phyloP scores from a whole-genome alignment of 192 early-diverging fungal genomes.

The Coemansia sp. region DNA sequence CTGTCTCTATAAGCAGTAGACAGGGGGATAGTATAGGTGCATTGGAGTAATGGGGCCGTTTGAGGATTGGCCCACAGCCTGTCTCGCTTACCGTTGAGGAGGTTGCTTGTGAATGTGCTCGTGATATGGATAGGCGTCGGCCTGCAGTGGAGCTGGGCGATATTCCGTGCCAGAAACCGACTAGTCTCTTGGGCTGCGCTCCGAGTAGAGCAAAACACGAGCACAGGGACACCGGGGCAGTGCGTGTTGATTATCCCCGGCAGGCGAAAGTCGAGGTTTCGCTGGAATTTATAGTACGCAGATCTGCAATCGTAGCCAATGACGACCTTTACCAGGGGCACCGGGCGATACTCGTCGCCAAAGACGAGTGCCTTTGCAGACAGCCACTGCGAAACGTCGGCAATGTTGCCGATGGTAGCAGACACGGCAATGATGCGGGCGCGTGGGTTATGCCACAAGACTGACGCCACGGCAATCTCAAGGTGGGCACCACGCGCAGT shows the following conservation, averaged over 20 bases:
- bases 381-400: slow-evolving; percentile 65
- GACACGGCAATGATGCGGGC: slow-evolving; percentile 57
- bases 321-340: slow-evolving; percentile 52
- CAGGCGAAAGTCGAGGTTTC: slow-evolving; percentile 49
- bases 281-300: slow-evolving; percentile 56
- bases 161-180: slow-evolving; percentile 21
- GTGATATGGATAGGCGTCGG: slow-evolving; percentile 16
- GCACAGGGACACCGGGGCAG: slow-evolving; percentile 11
- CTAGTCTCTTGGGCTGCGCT: slow-evolving; percentile 37
- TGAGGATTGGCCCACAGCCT: neutral
- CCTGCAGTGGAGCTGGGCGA: neutral
- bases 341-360: slow-evolving; percentile 67
- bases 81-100: slow-evolving; percentile 15
- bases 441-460: slow-evolving; percentile 28
- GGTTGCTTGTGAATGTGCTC: slow-evolving; percentile 16
- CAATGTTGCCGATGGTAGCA: slow-evolving; percentile 65
- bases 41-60: neutral
- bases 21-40: neutral
- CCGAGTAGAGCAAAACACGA: slow-evolving; percentile 49
- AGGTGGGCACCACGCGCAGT: slow-evolving; percentile 56
- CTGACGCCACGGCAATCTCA: slow-evolving; percentile 55
- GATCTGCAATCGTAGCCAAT: slow-evolving; percentile 38
- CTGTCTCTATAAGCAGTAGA: slow-evolving; percentile 49
- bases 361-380: slow-evolving; percentile 45
- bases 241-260: slow-evolving; percentile 35